phyloP scores from a whole-genome alignment of 495 filamentous ascomycete species.

The Penicillium egyptiacum region DNA sequence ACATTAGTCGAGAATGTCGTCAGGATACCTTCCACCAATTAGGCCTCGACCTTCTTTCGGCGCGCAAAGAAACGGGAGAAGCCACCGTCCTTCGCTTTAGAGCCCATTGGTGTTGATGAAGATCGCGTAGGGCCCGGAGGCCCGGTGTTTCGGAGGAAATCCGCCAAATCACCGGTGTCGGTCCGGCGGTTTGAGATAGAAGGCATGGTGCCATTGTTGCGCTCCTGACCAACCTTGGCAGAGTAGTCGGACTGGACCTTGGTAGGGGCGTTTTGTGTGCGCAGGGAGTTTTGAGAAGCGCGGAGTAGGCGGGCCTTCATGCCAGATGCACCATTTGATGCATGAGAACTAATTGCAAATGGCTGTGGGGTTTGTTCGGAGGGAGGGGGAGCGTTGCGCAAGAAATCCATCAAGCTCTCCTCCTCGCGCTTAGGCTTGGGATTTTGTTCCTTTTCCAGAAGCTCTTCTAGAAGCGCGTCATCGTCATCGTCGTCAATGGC shows the following conservation, averaged over 20 bases:
- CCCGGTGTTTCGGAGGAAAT: constrained; percentile 74
- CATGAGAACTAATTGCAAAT: constrained; percentile 24
- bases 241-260: constrained; percentile 39
- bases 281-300: constrained; percentile 34
- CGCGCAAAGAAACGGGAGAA: constrained; percentile 45
- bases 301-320: constrained; percentile 65
- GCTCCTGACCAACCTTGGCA: constrained; percentile 40
- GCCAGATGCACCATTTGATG: constrained; percentile 52
- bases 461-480: constrained; percentile 68
- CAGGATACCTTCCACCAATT: constrained; percentile 9
- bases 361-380: constrained; percentile 47
- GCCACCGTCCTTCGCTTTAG: constrained; percentile 31
- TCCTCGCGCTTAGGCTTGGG: constrained; percentile 51
- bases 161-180: constrained; percentile 72
- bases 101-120: constrained; percentile 11
- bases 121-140: constrained; percentile 53
- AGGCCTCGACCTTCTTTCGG: constrained; percentile 45
- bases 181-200: constrained; percentile 34
- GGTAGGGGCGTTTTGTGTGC: constrained; percentile 25
- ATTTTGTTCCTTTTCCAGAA: constrained; percentile 33
- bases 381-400: constrained; percentile 76
- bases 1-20: constrained; percentile 26
- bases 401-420: constrained; percentile 83
- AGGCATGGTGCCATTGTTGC: constrained; percentile 32
- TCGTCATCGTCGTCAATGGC: constrained; percentile 86